Evolutionary conservation across 2,329 filamentous ascomycete genomes (phyloP).

Genomic region (Aspergillus tubingensis): DNA sequence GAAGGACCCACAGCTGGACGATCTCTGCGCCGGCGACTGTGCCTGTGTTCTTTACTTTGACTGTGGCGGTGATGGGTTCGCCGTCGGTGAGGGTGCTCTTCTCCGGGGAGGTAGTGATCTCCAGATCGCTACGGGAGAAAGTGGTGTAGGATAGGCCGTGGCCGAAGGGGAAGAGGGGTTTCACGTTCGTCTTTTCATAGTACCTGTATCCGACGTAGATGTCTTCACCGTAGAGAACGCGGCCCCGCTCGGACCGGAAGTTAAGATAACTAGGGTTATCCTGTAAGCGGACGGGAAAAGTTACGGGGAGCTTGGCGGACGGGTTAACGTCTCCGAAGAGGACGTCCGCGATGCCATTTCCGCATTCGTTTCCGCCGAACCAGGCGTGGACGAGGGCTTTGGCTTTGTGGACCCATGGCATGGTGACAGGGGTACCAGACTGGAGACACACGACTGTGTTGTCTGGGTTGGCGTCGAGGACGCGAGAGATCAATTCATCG

Average conservation of each 20-base stretch:
- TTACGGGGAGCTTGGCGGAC: slow-evolving; percentile 72
- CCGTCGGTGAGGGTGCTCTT: slow-evolving; percentile 42
- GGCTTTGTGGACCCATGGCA: slow-evolving; percentile 50
- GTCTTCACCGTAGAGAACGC: slow-evolving; percentile 76
- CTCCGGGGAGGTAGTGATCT: slow-evolving; percentile 29
- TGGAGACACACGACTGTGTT: slow-evolving; percentile 74
- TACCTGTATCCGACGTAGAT: slow-evolving; percentile 79
- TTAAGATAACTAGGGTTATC: slow-evolving; percentile 78
- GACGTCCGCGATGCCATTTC: slow-evolving; percentile 77
- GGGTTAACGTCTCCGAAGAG: slow-evolving; percentile 74
- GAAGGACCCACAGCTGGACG: slow-evolving; percentile 57
- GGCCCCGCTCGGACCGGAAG: slow-evolving; percentile 68
- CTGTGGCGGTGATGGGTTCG: slow-evolving; percentile 51
- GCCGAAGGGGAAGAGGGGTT: slow-evolving; percentile 74
- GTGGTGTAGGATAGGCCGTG: slow-evolving; percentile 77
- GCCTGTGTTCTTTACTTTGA: slow-evolving; percentile 57
- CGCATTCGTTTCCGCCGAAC: slow-evolving; percentile 86
- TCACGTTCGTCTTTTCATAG: slow-evolving; percentile 70
- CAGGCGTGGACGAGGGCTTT: slow-evolving; percentile 71
- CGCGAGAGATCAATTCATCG: slow-evolving; percentile 62
- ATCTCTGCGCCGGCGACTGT: slow-evolving; percentile 55
- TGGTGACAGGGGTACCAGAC: slow-evolving; percentile 68
- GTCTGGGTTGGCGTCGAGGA: slow-evolving; percentile 63
- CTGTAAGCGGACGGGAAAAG: slow-evolving; percentile 67
- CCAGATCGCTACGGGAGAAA: slow-evolving; percentile 59